Evolutionary conservation across 805 yeast genomes (phyloP).

Genomic region (Zygoascus ofunaensis): DNA sequence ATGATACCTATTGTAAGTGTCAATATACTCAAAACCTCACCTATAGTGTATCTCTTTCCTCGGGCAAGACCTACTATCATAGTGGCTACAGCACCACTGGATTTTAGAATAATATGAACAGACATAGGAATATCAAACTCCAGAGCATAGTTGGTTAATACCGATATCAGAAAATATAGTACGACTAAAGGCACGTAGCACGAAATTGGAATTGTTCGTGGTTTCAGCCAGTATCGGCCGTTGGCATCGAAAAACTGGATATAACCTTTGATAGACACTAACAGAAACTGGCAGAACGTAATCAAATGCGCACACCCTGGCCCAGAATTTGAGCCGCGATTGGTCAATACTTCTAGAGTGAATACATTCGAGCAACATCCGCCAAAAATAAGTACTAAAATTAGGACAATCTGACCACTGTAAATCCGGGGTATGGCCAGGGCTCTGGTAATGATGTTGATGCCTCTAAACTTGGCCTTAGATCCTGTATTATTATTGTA

Average conservation of each 20-base stretch:
- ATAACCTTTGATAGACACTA: constrained; percentile 40
- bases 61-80: constrained; percentile 45
- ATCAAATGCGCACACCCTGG: constrained; percentile 30
- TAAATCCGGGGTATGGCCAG: constrained; percentile 9
- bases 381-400: constrained; percentile 43
- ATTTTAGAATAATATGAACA: constrained; percentile 55
- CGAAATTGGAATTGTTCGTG: constrained; percentile 15
- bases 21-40: constrained; percentile 43
- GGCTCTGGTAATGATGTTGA: no score
- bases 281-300: constrained; percentile 48
- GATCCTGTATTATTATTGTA: no score
- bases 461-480: no score
- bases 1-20: constrained; percentile 49
- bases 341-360: constrained; percentile 48
- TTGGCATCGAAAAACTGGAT: constrained; percentile 30
- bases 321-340: constrained; percentile 33
- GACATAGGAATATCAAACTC: constrained; percentile 53
- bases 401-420: constrained; percentile 17
- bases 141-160: constrained; percentile 51
- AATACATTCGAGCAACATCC: constrained; percentile 70
- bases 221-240: constrained; percentile 23
- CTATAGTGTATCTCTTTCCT: constrained; percentile 38
- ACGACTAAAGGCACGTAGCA: constrained; percentile 39
- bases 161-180: constrained; percentile 42
- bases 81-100: constrained; percentile 54